A percentile compares a stretch with the other conserved stretches of the same genome.
These are phyloP conservation scores for Miscanthus sacchariflorus DNA, from an alignment of 202 grass and related monocot genomes.

Conservation along the genomic window DNA sequence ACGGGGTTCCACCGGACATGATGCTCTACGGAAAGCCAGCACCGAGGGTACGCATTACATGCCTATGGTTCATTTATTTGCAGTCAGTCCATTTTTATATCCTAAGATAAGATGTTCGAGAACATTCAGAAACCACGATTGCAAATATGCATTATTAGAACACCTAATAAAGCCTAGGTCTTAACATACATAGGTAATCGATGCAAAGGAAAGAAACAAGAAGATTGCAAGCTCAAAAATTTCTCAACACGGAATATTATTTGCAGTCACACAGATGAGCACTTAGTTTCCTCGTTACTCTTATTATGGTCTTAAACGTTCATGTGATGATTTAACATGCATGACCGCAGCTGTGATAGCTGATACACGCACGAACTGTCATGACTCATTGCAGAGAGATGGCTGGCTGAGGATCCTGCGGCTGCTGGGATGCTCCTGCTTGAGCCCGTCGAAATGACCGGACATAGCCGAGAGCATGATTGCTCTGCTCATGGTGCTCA, in stretches of 20 bases:
- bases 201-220: too few species aligned
- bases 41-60: not conserved
- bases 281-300: not conserved
- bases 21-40: constrained; percentile 31
- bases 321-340: not conserved
- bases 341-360: too few species aligned
- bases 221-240: not conserved
- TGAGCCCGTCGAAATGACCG: not conserved
- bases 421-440: not conserved
- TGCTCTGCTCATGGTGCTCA: not conserved
- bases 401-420: not conserved
- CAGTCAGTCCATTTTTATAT: not conserved
- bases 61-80: not conserved
- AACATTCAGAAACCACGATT: not conserved
- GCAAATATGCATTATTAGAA: not conserved
- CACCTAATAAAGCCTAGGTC: not conserved
- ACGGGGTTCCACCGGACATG: constrained; percentile 44
- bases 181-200: too few species aligned
- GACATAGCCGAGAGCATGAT: not conserved
- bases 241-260: not conserved
- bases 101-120: not conserved
- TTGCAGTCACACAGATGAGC: not conserved
- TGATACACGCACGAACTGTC: not conserved
- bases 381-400: not conserved
- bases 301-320: not conserved